Evolutionary conservation across 1,284 basidiomycete genomes (phyloP).

Genomic region (Puccinia novopanici): DNA sequence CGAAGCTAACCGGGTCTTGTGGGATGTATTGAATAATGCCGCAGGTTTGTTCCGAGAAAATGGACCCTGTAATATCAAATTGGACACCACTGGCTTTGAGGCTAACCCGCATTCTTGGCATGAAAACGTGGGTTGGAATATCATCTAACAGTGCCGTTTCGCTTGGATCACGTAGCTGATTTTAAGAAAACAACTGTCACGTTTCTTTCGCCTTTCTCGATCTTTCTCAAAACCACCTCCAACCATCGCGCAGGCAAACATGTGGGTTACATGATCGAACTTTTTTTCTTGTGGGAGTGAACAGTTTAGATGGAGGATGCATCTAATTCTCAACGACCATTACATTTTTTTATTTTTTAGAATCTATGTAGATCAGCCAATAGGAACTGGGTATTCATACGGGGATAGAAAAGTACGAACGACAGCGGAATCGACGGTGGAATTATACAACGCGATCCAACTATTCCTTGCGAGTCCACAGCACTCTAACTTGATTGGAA

Average conservation of each 20-base stretch:
- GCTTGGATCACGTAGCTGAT: background rate
- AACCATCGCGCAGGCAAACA: constrained; percentile 3
- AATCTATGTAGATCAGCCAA: constrained; percentile 35
- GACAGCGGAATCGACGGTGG: background rate
- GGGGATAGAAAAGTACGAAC: background rate
- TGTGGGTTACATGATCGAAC: constrained; percentile 11
- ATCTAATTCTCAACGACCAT: background rate
- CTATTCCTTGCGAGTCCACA: constrained; percentile 16
- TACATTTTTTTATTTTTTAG: background rate
- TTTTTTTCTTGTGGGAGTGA: background rate
- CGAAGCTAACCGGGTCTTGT: background rate
- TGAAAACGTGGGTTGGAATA: background rate
- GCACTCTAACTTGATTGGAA: constrained; percentile 6
- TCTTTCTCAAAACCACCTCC: background rate
- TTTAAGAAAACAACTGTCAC: background rate
- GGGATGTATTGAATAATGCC: background rate
- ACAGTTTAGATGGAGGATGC: no score
- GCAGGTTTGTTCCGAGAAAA: constrained; percentile 38
- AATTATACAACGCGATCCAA: constrained; percentile 37
- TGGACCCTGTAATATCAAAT: constrained; percentile 36
- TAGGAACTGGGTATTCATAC: constrained; percentile 33
- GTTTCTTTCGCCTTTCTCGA: background rate
- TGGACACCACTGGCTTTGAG: constrained; percentile 27
- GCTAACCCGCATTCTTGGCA: constrained; percentile 35
- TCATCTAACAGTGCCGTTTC: background rate